Conservation (phyloP, 257 asterid genomes). For the Penstemon barbatus region DNA sequence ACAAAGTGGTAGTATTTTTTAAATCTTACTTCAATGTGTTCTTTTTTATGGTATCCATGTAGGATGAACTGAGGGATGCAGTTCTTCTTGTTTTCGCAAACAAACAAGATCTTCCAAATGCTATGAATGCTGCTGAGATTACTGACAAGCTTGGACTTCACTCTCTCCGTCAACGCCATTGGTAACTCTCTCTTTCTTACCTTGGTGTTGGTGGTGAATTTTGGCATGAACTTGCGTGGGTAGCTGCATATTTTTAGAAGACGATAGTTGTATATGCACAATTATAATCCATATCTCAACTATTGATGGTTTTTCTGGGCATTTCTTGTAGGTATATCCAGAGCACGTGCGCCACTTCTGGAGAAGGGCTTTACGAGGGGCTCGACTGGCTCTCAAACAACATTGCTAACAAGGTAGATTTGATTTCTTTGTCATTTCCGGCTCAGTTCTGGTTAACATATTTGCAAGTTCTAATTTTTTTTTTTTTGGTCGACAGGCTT, state of each 20-base stretch:
- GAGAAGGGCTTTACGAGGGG: conserved; percentile 71
- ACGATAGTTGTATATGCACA: not conserved
- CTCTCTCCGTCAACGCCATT: conserved; percentile 71
- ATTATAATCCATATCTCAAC: not conserved
- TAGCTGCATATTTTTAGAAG: conserved; percentile 1
- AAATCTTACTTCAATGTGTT: not conserved
- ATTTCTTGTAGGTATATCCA: conserved; percentile 57
- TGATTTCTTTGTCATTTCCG: not conserved
- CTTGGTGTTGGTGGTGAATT: too few species aligned
- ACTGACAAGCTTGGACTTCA: conserved; percentile 78
- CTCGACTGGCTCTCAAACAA: conserved; percentile 78
- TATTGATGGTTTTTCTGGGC: conserved; percentile 1
- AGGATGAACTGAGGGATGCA: conserved; percentile 73
- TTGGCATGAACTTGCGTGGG: too few species aligned
- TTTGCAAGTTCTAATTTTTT: not conserved
- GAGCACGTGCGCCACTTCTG: conserved; percentile 78
- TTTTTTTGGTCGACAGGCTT: conserved; percentile 41
- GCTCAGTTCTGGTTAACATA: not conserved
- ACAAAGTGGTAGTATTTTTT: not conserved
- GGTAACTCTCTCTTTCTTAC: conserved; percentile 33
- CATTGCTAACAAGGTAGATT: conserved; percentile 59
- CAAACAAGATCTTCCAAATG: conserved; percentile 78
- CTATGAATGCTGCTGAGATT: conserved; percentile 73
- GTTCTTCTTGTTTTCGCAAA: conserved; percentile 71
- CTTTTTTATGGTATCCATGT: not conserved